Percentiles rank a stretch among this genome's conserved stretches.
These are phyloP conservation scores for Pythium utonaiense DNA, from an alignment of 352 stramenopile genomes.

Conservation along the genomic window DNA sequence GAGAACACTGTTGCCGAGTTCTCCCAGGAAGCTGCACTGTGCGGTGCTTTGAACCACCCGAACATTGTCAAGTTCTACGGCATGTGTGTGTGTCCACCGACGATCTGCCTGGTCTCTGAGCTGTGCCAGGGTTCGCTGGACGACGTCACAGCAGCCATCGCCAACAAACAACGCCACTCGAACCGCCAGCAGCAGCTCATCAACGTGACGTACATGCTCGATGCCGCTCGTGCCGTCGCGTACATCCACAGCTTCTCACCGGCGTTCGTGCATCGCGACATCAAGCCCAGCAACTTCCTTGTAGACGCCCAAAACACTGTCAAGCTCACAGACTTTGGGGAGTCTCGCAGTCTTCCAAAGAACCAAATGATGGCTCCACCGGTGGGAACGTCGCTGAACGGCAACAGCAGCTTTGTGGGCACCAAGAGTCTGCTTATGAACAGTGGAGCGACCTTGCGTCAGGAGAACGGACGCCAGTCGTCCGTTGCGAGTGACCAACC, in stretches of 20 bases:
- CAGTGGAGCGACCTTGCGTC: slow-evolving; percentile 10
- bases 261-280: slow-evolving; percentile 45
- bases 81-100: slow-evolving; percentile 49
- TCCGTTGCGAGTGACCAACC: not conserved
- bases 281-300: slow-evolving; percentile 67
- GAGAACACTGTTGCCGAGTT: slow-evolving; percentile 41
- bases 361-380: not conserved
- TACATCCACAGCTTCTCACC: slow-evolving; percentile 50
- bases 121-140: slow-evolving; percentile 46
- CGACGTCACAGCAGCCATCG: slow-evolving; percentile 17
- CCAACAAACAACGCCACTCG: not conserved
- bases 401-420: not conserved
- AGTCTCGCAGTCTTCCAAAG: slow-evolving; percentile 29
- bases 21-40: slow-evolving; percentile 42
- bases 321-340: slow-evolving; percentile 64
- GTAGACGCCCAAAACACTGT: slow-evolving; percentile 29
- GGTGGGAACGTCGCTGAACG: not conserved
- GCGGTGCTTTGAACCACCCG: slow-evolving; percentile 34
- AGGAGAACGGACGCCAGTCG: slow-evolving; percentile 6
- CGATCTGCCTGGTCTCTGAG: slow-evolving; percentile 51
- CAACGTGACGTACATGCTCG: slow-evolving; percentile 40
- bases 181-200: slow-evolving; percentile 30
- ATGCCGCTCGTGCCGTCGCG: slow-evolving; percentile 36
- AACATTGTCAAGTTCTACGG: slow-evolving; percentile 51
- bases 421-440: slow-evolving; percentile 1